Percentiles rank a stretch among this genome's conserved stretches.
These are phyloP conservation scores for Pseudoneurospora amorphoporcata DNA, from an alignment of 495 filamentous ascomycete species.

Conservation along the genomic window DNA sequence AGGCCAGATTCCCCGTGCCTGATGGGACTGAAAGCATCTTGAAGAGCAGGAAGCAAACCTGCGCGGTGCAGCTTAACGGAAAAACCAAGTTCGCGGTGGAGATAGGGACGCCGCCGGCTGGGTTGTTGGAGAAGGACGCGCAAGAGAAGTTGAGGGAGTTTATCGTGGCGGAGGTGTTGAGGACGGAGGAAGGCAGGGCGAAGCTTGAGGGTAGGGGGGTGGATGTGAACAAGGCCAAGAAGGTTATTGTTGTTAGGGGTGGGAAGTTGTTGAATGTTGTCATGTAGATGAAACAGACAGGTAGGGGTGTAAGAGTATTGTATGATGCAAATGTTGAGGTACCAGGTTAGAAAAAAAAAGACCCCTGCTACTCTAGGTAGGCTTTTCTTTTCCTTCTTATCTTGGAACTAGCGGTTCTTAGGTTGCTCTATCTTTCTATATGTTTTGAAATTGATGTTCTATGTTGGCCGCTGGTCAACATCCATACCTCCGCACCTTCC, in stretches of 20 bases:
- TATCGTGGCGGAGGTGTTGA: conserved; percentile 42
- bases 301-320: neutral
- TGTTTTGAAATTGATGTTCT: too few species aligned
- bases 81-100: conserved; percentile 56
- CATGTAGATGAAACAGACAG: conserved; percentile 15
- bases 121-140: conserved; percentile 19
- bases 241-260: conserved; percentile 39
- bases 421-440: neutral
- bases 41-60: conserved; percentile 26
- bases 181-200: conserved; percentile 35
- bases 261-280: conserved; percentile 52
- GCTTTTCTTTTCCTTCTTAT: neutral
- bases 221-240: conserved; percentile 33
- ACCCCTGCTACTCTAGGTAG: neutral
- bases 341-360: neutral
- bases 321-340: neutral
- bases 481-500: neutral
- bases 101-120: conserved; percentile 33
- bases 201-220: conserved; percentile 28
- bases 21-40: conserved; percentile 38
- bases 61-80: conserved; percentile 69
- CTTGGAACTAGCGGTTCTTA: neutral
- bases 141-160: conserved; percentile 37
- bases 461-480: neutral
- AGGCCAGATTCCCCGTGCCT: conserved; percentile 39